Base-by-base conservation (phyloP, 768 basidiomycete genomes). In the Trametes elegans region DNA sequence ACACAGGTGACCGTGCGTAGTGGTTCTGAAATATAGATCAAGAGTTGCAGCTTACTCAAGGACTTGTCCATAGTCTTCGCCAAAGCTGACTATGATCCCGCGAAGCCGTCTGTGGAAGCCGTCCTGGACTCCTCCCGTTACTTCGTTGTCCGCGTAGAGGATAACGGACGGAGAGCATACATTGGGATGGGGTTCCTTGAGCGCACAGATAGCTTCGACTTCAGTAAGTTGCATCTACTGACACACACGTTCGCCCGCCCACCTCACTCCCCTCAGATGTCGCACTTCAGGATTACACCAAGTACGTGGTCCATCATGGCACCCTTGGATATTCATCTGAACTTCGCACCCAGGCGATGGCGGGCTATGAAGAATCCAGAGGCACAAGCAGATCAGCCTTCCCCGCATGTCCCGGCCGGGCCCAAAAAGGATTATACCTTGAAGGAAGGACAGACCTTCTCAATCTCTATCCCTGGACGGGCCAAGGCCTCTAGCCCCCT, bases 101-200 rank as follows among this genome's bases (percentile, higher is more conserved):
- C 80, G 39, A 84, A 83, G 54, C 90, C 92, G 5, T 85, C 82
- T 26, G 90, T 98, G n/a, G 94, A 98, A 61, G 88, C 91, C n/a
- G 93, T 95, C 14, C 77, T 97, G 24, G 94, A 98, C 69, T 95
- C 93, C 1, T 95, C 93, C 10, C 84, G 94, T 43, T 98, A 98
- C 68, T 98, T 98, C 66, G 94, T 96, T 14, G 76, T 97, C 36
- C 80, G 92, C 49, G 88, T 97, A 2, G 94, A 97, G 68, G 93
- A 95, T 62, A 77, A 76, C 14, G 92, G 92, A 19, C 85, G 81
- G 69, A 88, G 90, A 68, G 94, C 95, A 1, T 94, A 92, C 65
- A 92, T 98, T 53, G 94, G 94, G 5, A 87, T 97, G 80, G 94
- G 94, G 14, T 98, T 94, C 68, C 80, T 81, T 19, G 93, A 95